Conservation (phyloP, 1,284 basidiomycete genomes). For the Sanghuangporus weigelae region DNA sequence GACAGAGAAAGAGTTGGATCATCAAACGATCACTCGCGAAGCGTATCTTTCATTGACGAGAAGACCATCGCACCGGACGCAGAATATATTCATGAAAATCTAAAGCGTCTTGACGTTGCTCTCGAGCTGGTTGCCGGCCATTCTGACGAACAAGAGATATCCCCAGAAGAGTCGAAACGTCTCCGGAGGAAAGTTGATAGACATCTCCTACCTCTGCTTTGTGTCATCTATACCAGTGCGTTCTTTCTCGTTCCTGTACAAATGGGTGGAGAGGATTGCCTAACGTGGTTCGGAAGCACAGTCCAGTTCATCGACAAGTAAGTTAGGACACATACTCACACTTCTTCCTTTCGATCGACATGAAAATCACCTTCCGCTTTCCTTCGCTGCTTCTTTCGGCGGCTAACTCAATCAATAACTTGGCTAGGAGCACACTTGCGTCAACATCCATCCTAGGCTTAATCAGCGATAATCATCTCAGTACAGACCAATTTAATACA, state of each 20-base stretch:
- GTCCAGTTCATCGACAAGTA: conserved; percentile 28
- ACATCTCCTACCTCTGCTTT: conserved; percentile 25
- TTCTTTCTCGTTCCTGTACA: conserved; percentile 4
- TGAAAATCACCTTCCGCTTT: neutral
- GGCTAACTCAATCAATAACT: neutral
- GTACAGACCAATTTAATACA: conserved; percentile 26
- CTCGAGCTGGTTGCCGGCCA: conserved; percentile 21
- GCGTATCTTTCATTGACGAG: conserved; percentile 14
- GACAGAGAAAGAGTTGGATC: neutral
- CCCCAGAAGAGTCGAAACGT: conserved; percentile 19
- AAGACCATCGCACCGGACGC: conserved; percentile 1
- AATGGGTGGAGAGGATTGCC: neutral
- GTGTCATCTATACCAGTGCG: conserved; percentile 26
- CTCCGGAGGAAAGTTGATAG: conserved; percentile 25
- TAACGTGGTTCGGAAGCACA: neutral
- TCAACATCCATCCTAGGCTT: conserved; percentile 26
- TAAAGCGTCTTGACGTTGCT: conserved; percentile 22
- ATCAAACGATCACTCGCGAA: neutral
- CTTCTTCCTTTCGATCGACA: neutral
- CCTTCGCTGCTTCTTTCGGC: neutral
- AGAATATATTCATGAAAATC: conserved; percentile 12
- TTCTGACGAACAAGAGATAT: conserved; percentile 18
- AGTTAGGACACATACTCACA: neutral
- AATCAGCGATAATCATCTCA: conserved; percentile 24
- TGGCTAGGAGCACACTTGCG: conserved; percentile 22